A percentile compares a stretch with the other conserved stretches of the same genome.
Conservation (phyloP, 2,329 filamentous ascomycete genomes). For the Trichoderma atrobrunneum region DNA sequence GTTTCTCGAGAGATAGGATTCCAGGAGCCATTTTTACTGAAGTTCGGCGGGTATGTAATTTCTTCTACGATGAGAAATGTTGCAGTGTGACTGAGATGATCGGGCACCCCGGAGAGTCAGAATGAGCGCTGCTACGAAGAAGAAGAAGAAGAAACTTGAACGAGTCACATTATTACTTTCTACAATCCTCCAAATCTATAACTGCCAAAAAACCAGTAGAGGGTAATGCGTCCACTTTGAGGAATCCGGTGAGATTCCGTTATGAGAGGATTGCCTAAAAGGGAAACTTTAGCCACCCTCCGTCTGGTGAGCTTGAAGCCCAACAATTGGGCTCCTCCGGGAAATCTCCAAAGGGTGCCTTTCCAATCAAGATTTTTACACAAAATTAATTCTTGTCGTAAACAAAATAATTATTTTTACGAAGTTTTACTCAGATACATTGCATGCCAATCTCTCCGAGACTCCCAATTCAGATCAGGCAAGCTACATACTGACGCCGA, state of each 20-base stretch:
- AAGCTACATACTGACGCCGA: background rate
- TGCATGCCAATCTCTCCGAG: background rate
- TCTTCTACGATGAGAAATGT: background rate
- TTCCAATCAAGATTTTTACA: no score
- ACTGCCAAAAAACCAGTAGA: background rate
- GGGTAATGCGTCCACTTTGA: background rate
- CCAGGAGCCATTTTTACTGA: background rate
- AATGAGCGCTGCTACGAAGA: background rate
- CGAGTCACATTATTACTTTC: background rate
- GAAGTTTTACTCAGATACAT: background rate
- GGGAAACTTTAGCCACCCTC: constrained; percentile 12
- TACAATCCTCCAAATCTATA: background rate
- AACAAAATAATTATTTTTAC: background rate
- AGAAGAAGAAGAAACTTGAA: no score
- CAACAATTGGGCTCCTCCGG: background rate
- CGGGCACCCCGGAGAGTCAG: background rate
- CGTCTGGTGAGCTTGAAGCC: background rate
- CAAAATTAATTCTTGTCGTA: background rate
- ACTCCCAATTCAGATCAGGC: background rate
- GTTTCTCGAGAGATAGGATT: background rate
- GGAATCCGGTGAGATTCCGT: background rate
- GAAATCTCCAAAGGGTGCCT: background rate
- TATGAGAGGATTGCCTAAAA: background rate
- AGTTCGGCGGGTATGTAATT: background rate
- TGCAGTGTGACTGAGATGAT: no score